Conservation (phyloP, 106 monocot genomes). For the Chionographis japonica region DNA sequence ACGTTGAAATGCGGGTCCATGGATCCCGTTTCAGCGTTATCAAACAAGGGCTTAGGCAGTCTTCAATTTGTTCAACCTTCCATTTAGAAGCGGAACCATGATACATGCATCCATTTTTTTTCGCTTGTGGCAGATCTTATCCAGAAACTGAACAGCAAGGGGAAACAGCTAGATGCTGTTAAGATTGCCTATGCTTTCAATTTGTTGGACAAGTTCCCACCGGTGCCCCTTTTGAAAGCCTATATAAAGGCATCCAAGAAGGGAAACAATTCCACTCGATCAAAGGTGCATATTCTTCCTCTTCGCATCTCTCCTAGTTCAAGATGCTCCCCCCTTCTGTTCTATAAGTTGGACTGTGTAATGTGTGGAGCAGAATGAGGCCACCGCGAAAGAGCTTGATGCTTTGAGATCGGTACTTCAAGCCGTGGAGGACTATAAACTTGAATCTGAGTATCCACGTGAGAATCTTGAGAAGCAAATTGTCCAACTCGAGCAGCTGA, state of each 20-base stretch:
- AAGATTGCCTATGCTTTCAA: conserved; percentile 45
- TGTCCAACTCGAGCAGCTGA: conserved; percentile 34
- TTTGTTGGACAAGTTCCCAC: conserved; percentile 44
- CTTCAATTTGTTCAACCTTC: too few relatives aligned
- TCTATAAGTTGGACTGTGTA: neutral
- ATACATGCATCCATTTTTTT: conserved; percentile 21
- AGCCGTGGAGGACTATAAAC: conserved; percentile 50
- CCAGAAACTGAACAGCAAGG: conserved; percentile 40
- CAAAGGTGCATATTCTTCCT: conserved; percentile 29
- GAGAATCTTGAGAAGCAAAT: conserved; percentile 43
- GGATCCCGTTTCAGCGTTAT: too few relatives aligned
- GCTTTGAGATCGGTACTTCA: conserved; percentile 41
- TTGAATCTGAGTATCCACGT: conserved; percentile 42
- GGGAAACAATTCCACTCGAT: conserved; percentile 41
- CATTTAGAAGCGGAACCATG: neutral
- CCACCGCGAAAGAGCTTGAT: conserved; percentile 46
- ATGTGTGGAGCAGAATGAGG: conserved; percentile 52
- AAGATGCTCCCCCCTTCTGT: neutral
- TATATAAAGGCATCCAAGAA: conserved; percentile 44
- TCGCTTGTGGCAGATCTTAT: conserved; percentile 57
- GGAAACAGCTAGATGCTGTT: conserved; percentile 48
- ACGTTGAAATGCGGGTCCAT: too few relatives aligned
- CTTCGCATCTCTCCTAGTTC: neutral
- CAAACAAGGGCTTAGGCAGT: too few relatives aligned
- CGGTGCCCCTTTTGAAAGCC: conserved; percentile 39